phyloP scores from a whole-genome alignment of 2,329 filamentous ascomycete genomes.

The Neonectria magnoliae region DNA sequence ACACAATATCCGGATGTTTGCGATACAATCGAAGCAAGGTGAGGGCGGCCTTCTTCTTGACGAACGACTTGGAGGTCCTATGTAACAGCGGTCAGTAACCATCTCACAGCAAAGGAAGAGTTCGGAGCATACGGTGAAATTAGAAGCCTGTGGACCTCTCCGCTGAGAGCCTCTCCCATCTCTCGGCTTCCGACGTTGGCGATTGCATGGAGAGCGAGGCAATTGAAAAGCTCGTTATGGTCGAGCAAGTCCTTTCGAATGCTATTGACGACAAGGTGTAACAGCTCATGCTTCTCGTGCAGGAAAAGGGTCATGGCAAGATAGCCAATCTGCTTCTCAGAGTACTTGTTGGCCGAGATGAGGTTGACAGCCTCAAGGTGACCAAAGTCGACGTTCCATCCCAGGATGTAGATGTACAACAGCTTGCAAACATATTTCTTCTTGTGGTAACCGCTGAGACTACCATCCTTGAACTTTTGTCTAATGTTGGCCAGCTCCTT shows the following conservation, averaged over 20 bases:
- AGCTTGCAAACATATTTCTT: slow-evolving; percentile 99
- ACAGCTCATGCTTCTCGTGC: slow-evolving; percentile 94
- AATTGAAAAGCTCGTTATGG: slow-evolving; percentile 97
- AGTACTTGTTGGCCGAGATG: slow-evolving; percentile 96
- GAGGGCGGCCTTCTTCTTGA: slow-evolving; percentile 98
- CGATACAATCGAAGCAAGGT: slow-evolving; percentile 93
- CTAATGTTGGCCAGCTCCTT: slow-evolving; percentile 98
- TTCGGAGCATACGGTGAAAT: slow-evolving; percentile 83
- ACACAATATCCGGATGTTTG: slow-evolving; percentile 92
- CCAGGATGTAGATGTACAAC: slow-evolving; percentile 98
- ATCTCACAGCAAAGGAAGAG: not conserved
- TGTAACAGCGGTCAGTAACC: slow-evolving; percentile 17
- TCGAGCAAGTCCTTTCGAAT: slow-evolving; percentile 96
- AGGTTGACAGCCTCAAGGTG: slow-evolving; percentile 98
- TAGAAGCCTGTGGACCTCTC: slow-evolving; percentile 90
- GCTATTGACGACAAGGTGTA: slow-evolving; percentile 97
- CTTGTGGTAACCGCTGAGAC: slow-evolving; percentile 94
- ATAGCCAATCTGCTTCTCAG: slow-evolving; percentile 99
- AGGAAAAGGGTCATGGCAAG: slow-evolving; percentile 96
- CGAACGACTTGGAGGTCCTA: slow-evolving; percentile 86
- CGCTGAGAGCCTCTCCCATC: slow-evolving; percentile 93
- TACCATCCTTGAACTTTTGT: slow-evolving; percentile 98
- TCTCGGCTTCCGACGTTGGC: slow-evolving; percentile 96
- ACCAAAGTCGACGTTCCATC: slow-evolving; percentile 99
- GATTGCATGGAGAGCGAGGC: slow-evolving; percentile 94